These are phyloP conservation scores for Linderina pennispora DNA, from an alignment of 192 early-diverging fungal genomes.

Conservation along the genomic window DNA sequence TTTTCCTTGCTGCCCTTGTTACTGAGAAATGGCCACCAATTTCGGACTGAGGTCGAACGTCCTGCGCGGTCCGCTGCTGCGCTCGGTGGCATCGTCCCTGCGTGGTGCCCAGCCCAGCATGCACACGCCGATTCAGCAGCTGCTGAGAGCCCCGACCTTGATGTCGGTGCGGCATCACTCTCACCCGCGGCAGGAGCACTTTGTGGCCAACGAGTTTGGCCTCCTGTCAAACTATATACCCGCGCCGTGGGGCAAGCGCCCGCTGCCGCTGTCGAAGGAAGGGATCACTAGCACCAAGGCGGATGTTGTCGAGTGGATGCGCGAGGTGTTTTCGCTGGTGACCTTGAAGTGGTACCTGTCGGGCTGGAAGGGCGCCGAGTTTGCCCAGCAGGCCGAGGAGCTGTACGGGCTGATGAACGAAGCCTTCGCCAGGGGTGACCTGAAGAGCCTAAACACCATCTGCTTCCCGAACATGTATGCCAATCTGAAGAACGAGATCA, in stretches of 20 bases:
- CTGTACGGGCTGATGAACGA: conserved; percentile 64
- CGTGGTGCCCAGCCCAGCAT: neutral
- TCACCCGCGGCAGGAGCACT: conserved; percentile 18
- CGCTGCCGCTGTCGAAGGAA: conserved; percentile 9
- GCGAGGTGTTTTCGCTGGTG: conserved; percentile 8
- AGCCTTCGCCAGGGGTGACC: conserved; percentile 59
- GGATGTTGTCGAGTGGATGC: neutral
- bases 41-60: conserved; percentile 5
- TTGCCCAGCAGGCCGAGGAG: conserved; percentile 53
- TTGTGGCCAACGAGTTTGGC: conserved; percentile 26
- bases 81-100: conserved; percentile 1
- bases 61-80: conserved; percentile 7
- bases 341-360: conserved; percentile 17
- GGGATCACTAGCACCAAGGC: conserved; percentile 1
- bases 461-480: conserved; percentile 56
- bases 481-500: conserved; percentile 58
- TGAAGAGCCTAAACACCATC: conserved; percentile 48
- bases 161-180: conserved; percentile 6
- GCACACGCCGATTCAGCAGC: conserved; percentile 1
- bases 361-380: conserved; percentile 50
- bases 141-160: neutral
- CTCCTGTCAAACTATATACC: conserved; percentile 17
- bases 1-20: neutral
- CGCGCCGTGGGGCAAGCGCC: conserved; percentile 6
- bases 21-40: conserved; percentile 14